These are phyloP conservation scores for Pseudozyma sp. DNA, from an alignment of 1,284 basidiomycete species.

Conservation along the genomic window DNA sequence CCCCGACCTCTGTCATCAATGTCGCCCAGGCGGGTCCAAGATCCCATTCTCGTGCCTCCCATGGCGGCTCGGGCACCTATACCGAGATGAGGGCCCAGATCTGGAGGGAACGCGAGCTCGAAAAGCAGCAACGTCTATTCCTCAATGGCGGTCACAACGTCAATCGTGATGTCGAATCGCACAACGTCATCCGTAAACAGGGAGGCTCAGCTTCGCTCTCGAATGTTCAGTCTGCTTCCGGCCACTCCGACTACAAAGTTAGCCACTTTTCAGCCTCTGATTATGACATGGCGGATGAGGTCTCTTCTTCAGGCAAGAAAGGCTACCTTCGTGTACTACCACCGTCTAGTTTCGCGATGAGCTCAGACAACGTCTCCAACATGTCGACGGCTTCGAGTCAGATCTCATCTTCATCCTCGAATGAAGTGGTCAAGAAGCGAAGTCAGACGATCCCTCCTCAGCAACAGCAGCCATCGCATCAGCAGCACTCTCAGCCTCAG, in stretches of 20 bases:
- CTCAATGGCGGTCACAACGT: not conserved
- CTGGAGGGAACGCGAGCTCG: conserved; percentile 46
- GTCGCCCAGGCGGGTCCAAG: conserved; percentile 28
- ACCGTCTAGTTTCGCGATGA: conserved; percentile 28
- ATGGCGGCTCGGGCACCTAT: conserved; percentile 48
- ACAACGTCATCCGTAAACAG: conserved; percentile 4
- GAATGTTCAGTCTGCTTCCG: conserved; percentile 11
- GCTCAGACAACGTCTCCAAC: conserved; percentile 34
- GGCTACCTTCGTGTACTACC: conserved; percentile 29
- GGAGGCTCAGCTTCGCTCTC: conserved; percentile 2
- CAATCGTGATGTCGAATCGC: conserved; percentile 11
- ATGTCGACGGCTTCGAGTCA: conserved; percentile 36
- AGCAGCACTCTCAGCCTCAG: conserved; percentile 11
- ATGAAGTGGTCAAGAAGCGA: conserved; percentile 25
- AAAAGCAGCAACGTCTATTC: conserved; percentile 16
- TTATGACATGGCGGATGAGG: conserved; percentile 13
- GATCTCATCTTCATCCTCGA: conserved; percentile 36
- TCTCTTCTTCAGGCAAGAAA: conserved; percentile 15
- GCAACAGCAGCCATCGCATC: conserved; percentile 13
- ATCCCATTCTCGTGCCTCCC: conserved; percentile 39
- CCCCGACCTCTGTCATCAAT: conserved; percentile 34
- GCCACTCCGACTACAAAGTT: conserved; percentile 45
- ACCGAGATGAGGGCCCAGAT: conserved; percentile 54
- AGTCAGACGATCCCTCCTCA: conserved; percentile 27
- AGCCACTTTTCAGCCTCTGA: conserved; percentile 15